Conservation (phyloP, 1,139 yeast genomes). For the Zygosaccharomyces sapae region DNA sequence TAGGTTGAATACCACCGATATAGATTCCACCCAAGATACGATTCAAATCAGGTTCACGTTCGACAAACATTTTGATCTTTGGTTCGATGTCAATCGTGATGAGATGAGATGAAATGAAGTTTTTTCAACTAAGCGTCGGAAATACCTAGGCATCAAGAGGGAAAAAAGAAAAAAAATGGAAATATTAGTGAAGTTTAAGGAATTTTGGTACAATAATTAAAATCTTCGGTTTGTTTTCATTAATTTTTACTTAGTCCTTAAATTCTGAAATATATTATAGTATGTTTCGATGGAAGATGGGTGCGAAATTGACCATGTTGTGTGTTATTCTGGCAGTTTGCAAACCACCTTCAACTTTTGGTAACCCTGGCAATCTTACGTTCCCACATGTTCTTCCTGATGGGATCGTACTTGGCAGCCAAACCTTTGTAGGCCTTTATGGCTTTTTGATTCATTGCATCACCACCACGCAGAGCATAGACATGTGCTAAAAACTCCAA, state of each 20-base stretch:
- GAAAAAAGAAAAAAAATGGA: not conserved
- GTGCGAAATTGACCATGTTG: no score
- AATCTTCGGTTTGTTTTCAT: no score
- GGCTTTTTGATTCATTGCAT: conserved; percentile 37
- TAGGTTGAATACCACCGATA: conserved; percentile 56
- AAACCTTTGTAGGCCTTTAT: conserved; percentile 46
- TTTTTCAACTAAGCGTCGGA: conserved; percentile 3
- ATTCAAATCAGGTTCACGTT: conserved; percentile 23
- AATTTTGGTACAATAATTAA: no score
- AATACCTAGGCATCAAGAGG: not conserved
- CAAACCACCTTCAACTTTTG: not conserved
- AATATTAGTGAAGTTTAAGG: not conserved
- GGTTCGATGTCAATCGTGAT: conserved; percentile 5
- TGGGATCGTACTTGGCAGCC: conserved; percentile 56
- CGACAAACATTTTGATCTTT: conserved; percentile 5
- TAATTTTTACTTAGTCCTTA: no score
- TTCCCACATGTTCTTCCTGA: conserved; percentile 65
- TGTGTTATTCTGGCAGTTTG: not conserved
- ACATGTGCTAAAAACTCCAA: conserved; percentile 60
- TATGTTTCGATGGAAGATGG: no score
- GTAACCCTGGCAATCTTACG: conserved; percentile 17
- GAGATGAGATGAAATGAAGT: conserved; percentile 14
- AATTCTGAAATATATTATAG: no score
- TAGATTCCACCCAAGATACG: conserved; percentile 65
- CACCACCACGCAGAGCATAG: conserved; percentile 36